Evolutionary conservation across 208 protist species (phyloP), one percentile per base, ranked within the genome.

Genomic region (Crithidia expoeki): DNA sequence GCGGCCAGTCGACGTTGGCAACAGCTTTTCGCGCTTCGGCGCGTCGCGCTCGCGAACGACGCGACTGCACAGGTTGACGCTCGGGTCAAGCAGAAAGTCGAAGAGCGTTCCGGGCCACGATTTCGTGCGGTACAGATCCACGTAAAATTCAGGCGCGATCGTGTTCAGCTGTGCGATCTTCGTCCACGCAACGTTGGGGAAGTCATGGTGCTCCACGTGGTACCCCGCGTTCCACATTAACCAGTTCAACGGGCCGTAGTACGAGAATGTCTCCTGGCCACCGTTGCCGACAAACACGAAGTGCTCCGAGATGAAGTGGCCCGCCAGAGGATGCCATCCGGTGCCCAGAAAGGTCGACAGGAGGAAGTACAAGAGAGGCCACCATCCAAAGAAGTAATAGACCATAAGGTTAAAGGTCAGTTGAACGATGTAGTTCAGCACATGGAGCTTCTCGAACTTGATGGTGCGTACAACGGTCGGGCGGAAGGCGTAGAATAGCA

Each of bases 151-250:
- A 12, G 93, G 92, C 0, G 97, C 97, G 55, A 98, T 96, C 11
- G 68, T 68, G 33, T 83, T 84, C 40, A 99, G 71, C 59, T 89
- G 57, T n/a, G 83, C 87, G 59, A 98, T 81, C 32, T 80, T 76
- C n/a, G 77, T 89, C 90, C 96, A 96, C 25, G 97, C 88, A 64
- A 99, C 90, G 69, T 93, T 89, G 19, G 96, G 95, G 68, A 99
- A 98, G 76, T 99, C 97, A 74, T 99, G 97, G 80, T 99, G 97
- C 84, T 99, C 97, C 33, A 98, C 97, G 77, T 99, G 97, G 81
- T 99, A 98, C 17, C 97, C 95, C 1, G 94, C 92, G 70, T 98
- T 98, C 79, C 95, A 98, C 59, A 76, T 82, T 25, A 98, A 30
- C 55, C 59, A 86, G 81, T 99, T 98, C 17, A 95, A 72, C 10